Percentiles rank a stretch among this genome's conserved stretches.
Evolutionary conservation across 1,284 basidiomycete species (phyloP).

Genomic region (Amylostereum chailletii): DNA sequence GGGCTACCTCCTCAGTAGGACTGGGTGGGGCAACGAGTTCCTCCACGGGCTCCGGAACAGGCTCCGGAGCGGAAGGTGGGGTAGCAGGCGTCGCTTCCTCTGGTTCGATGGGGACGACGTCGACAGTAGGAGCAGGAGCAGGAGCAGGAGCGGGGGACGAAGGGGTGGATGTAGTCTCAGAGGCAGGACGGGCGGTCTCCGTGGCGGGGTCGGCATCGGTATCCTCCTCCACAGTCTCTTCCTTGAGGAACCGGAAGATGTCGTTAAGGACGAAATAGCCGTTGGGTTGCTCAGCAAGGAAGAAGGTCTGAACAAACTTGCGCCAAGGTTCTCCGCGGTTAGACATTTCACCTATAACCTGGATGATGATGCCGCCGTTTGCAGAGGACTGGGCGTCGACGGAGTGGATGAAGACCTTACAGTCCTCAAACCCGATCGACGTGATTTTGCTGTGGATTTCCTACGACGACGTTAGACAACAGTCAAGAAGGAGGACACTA

Average conservation of each 20-base stretch:
- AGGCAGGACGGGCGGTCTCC: slow-evolving; percentile 14
- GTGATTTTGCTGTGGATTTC: slow-evolving; percentile 97
- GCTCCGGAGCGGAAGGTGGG: slow-evolving; percentile 16
- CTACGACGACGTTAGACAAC: slow-evolving; percentile 32
- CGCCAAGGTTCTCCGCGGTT: slow-evolving; percentile 89
- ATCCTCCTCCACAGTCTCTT: slow-evolving; percentile 62
- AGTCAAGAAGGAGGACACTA: background rate
- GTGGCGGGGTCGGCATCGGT: slow-evolving; percentile 17
- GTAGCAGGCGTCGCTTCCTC: slow-evolving; percentile 17
- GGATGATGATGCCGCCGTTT: slow-evolving; percentile 94
- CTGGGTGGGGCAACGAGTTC: slow-evolving; percentile 15
- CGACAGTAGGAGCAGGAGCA: slow-evolving; percentile 20
- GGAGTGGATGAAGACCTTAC: slow-evolving; percentile 96
- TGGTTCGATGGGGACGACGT: slow-evolving; percentile 11
- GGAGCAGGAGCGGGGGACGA: slow-evolving; percentile 20
- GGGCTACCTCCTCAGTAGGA: slow-evolving; percentile 14
- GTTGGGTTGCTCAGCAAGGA: slow-evolving; percentile 98
- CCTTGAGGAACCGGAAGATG: slow-evolving; percentile 99
- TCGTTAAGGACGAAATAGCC: slow-evolving; percentile 99
- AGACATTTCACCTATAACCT: slow-evolving; percentile 98
- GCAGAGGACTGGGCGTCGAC: slow-evolving; percentile 92
- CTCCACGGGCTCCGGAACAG: slow-evolving; percentile 19
- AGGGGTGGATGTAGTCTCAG: slow-evolving; percentile 14
- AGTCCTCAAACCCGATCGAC: slow-evolving; percentile 89
- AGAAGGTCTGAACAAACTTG: slow-evolving; percentile 99